Base-by-base conservation (phyloP, 495 filamentous ascomycete genomes). In the Chaetomium fimeti region DNA sequence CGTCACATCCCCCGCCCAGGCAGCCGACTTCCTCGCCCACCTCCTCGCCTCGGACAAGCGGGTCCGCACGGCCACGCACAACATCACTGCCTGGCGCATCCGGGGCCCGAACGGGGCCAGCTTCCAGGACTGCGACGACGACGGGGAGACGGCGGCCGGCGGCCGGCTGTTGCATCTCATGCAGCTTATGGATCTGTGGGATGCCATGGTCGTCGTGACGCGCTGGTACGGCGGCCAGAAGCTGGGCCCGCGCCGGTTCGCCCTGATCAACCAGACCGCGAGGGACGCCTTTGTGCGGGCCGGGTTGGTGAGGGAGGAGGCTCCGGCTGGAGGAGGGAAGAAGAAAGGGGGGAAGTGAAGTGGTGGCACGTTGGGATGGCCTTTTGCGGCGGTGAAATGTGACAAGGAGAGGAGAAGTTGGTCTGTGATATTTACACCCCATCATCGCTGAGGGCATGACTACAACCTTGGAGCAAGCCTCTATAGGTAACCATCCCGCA, bases 71-170 rank as follows among this genome's bases (percentile, higher is more conserved):
- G 94, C 94, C 12, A 93, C 93, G 62, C 94, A 98, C 75, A 98
- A 97, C 74, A 97, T 97, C 66, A 81, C 77, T 25, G 85, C 85
- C 13, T 87, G 84, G 77, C 78, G 85, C 57, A 84, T 87, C 43
- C 80, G 78, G n/a, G 72, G 76, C 0, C 72, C 77, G 0, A 82
- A 82, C 65, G 71, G 72, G 9, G 84, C 87, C 22, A 82, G 81
- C 42, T 89, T 86, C 62, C 91, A 97, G 73, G 94, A 98, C 76
- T 96, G 88, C 71, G 88, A 98, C 68, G 94, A 98, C 72, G 94
- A 98, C 72, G 94, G 94, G 13, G 94, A 98, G 80, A 90, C 88
- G n/a, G 94, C 94, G 25, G 94, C 94, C 5, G 94, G 94, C 1
- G 86, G 88, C 0, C 83, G 94, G 28, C 70, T 98, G 69, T 78